Percentiles rank a stretch among this genome's conserved stretches.
phyloP scores from a whole-genome alignment of 1,284 basidiomycete genomes.

The Wallemia hederae region DNA sequence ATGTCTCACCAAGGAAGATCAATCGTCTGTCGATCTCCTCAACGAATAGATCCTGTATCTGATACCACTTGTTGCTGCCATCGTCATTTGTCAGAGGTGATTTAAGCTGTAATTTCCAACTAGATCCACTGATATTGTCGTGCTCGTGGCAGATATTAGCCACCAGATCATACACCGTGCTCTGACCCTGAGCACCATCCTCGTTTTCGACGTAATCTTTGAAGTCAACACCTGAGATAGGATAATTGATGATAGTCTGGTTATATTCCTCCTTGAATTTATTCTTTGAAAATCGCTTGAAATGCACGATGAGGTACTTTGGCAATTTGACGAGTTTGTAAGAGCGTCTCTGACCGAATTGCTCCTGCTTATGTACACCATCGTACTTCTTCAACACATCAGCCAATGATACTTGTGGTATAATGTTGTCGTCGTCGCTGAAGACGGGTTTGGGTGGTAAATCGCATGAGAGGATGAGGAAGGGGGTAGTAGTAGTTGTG shows the following conservation, averaged over 20 bases:
- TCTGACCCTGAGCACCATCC: background rate
- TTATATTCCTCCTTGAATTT: conserved; percentile 95
- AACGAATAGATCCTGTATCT: conserved; percentile 88
- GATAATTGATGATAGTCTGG: conserved; percentile 93
- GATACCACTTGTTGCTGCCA: conserved; percentile 76
- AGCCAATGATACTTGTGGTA: conserved; percentile 80
- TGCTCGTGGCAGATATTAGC: conserved; percentile 89
- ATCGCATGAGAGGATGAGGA: conserved; percentile 82
- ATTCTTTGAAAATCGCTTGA: conserved; percentile 95
- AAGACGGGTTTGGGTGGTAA: conserved; percentile 86
- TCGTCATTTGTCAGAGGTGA: conserved; percentile 36
- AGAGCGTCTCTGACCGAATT: conserved; percentile 49
- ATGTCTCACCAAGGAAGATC: conserved; percentile 90
- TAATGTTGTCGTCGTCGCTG: conserved; percentile 82
- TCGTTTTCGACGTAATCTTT: conserved; percentile 48
- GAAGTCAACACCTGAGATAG: conserved; percentile 70
- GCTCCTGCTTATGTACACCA: conserved; percentile 40
- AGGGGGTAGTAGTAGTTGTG: conserved; percentile 58
- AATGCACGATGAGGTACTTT: conserved; percentile 75
- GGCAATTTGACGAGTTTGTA: conserved; percentile 71
- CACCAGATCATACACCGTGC: conserved; percentile 68
- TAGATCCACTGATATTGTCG: conserved; percentile 66
- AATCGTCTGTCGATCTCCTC: conserved; percentile 84
- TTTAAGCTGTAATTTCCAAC: conserved; percentile 79
- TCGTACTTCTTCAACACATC: conserved; percentile 88